These are phyloP conservation scores for Polygonum aviculare DNA, from an alignment of 148 eudicot genomes.

Conservation along the genomic window DNA sequence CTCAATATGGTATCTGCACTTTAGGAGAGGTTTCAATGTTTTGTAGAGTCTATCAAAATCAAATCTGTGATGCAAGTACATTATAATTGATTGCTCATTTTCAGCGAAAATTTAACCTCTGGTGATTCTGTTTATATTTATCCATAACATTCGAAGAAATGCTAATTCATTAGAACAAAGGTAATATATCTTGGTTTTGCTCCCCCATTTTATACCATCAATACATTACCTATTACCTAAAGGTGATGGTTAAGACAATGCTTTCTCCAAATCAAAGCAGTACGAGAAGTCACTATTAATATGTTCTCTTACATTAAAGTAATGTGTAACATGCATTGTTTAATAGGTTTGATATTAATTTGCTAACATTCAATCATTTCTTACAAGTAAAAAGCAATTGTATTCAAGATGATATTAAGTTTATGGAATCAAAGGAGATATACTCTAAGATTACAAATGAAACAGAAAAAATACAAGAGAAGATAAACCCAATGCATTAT, in stretches of 20 bases:
- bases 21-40: background rate
- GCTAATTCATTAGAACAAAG: slow-evolving; percentile 2
- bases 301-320: background rate
- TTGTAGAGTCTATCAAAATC: background rate
- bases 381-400: background rate
- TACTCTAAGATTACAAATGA: background rate
- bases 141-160: background rate
- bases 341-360: background rate
- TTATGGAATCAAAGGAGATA: background rate
- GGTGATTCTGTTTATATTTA: background rate
- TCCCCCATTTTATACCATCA: background rate
- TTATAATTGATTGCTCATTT: background rate
- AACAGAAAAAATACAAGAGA: background rate
- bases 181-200: background rate
- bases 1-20: background rate
- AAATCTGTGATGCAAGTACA: background rate
- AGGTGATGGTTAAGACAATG: background rate
- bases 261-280: background rate
- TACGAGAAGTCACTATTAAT: background rate
- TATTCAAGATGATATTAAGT: background rate
- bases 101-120: background rate
- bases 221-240: background rate
- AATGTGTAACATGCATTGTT: background rate
- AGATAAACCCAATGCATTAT: background rate
- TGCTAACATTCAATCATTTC: background rate